Percentiles rank a stretch among this genome's conserved stretches.
phyloP scores from a whole-genome alignment of 495 filamentous ascomycete genomes.

The Aspergillus sclerotioniger region DNA sequence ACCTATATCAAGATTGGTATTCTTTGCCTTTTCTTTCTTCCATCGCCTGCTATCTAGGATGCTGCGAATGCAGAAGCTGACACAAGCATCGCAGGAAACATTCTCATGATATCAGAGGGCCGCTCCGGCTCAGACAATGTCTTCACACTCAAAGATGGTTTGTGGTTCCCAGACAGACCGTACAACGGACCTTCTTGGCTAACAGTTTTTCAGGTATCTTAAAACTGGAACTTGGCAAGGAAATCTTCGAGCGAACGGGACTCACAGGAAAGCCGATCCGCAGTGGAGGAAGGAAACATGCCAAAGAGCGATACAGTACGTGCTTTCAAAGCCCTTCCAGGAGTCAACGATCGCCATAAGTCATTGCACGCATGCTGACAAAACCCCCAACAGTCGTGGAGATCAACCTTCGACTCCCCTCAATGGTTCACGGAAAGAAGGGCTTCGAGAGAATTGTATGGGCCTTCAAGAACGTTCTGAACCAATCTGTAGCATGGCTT shows the following conservation, averaged over 20 bases:
- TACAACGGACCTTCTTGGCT: slow-evolving; percentile 1
- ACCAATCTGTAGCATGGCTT: slow-evolving; percentile 71
- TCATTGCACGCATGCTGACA: neutral
- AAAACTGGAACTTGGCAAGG: slow-evolving; percentile 74
- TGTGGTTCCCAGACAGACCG: slow-evolving; percentile 5
- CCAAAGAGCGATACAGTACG: slow-evolving; percentile 57
- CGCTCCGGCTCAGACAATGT: slow-evolving; percentile 74
- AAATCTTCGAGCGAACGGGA: slow-evolving; percentile 81
- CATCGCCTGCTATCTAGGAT: neutral
- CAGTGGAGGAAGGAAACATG: slow-evolving; percentile 58
- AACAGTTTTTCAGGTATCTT: slow-evolving; percentile 55
- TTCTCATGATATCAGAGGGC: slow-evolving; percentile 91
- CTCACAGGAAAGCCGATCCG: slow-evolving; percentile 70
- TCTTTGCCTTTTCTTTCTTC: neutral
- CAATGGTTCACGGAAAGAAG: slow-evolving; percentile 89
- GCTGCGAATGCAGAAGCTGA: neutral
- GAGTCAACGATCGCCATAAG: neutral
- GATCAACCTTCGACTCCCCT: slow-evolving; percentile 72
- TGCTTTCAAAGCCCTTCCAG: neutral
- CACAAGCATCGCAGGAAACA: slow-evolving; percentile 57
- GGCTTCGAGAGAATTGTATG: slow-evolving; percentile 83
- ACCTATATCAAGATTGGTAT: slow-evolving; percentile 73
- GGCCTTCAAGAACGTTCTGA: slow-evolving; percentile 81
- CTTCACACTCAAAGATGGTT: slow-evolving; percentile 71
- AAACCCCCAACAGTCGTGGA: slow-evolving; percentile 61